Evolutionary conservation across 2,329 filamentous ascomycete species (phyloP), one percentile per base, ranked within the genome.

Genomic region (Botryotinia convoluta): DNA sequence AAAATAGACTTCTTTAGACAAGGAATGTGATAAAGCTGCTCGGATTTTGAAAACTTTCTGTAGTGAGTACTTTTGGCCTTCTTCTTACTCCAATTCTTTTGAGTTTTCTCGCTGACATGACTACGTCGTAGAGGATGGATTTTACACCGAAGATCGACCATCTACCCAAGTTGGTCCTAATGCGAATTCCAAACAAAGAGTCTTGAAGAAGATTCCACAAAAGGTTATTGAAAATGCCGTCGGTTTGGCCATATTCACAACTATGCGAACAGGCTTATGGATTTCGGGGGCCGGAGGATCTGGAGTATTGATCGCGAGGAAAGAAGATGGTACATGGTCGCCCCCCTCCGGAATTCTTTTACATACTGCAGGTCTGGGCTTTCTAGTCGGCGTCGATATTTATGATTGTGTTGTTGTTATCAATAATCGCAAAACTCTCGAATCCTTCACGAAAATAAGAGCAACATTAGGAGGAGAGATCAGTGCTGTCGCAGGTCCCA

Each of bases 331-430:
- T 18, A 91, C 90, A 75, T 98, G 95, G 95, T 96, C 93, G 75
- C 93, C 94, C 8, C 95, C 95, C 0, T 96, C 93, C 0, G 95
- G 93, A 64, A 93, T 98, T 76, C 88, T 97, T 84, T 87, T 97
- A 65, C 95, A 98, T 80, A 97, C 95, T 0, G 90, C 93, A 1
- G 94, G 92, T 1, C 87, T 97, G 39, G 95, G 94, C 37, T 98
- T 98, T 80, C 88, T 97, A 74, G 91, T 95, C 7, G 95, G 95
- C 1, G 92, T 97, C 63, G 95, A 98, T 80, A 94, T 97, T 59
- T 98, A 98, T 84, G 95, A 98, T 81, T 97, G 95, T 79, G 92
- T 98, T 16, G 87, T 97, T 14, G 92, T 98, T 54, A 95, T 98
- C 81, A 98, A 97, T 83, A 94, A 92, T 57, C 89, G 92, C 59